Base-by-base conservation (phyloP, 257 asterid species). In the Jaltomata sinuosa region DNA sequence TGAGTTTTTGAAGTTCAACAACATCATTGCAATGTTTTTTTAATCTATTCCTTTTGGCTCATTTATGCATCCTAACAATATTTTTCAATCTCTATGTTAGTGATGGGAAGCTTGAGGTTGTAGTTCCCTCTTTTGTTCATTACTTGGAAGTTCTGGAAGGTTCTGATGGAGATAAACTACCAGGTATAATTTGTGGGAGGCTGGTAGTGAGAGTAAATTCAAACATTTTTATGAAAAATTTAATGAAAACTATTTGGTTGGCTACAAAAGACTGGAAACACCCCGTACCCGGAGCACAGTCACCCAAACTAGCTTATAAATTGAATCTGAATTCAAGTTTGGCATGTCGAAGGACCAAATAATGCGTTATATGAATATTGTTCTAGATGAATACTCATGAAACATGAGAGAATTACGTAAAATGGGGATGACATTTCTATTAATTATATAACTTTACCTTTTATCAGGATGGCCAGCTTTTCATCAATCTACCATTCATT, bases 391-490 rank as follows among this genome's bases (percentile, higher is more conserved):
- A 47, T 18, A 77, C 45, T 76, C 61, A 45, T 45, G 6, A 49
- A 49, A 77, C 5, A 14, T 77, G 29, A 34, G 47, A 49, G 42
- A 27, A 76, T 47, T 29, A 49, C 4, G 59, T 76, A 76, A 67
- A 76, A 47, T 49, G 45, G 15, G 79, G 81, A 47, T 76, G 55
- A 47, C 11, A 50, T 29, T 49, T 27, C 18, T 9, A 45, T 32
- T 77, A 29, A 49, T 77, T 29, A 49, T 49, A 77, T 27, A 49
- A 49, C 62, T 29, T 49, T 62, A 77, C 62, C 29, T 86, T n/a
- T n/a, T 82, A 87, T 84, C 92, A 97, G 99, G 99, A 64, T 97
- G 99, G 99, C 99, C 99, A 49, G 99, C 99, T 78, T 97, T 97
- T 86, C 99, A 97, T 89, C 98, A 95, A 92, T 97, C 99, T 83